Base-by-base conservation (phyloP, 352 stramenopile genomes). In the Saprolegnia parasitica region DNA sequence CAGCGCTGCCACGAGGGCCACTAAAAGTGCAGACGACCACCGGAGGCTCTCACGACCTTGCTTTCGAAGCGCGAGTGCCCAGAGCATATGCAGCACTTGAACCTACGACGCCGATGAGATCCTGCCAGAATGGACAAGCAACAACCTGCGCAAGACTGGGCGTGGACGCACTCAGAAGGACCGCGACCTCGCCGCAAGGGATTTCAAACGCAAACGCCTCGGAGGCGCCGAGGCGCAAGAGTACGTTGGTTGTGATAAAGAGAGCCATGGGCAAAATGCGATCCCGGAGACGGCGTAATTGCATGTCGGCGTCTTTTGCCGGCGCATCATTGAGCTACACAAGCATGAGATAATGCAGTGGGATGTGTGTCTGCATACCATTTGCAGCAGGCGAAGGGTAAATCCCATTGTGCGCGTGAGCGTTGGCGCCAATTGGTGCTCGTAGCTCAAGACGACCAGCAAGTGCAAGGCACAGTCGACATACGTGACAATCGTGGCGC, bases 131-230 rank as follows among this genome's bases (percentile, higher is more conserved):
- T n/a, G n/a, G n/a, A n/a, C n/a, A n/a, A n/a, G n/a, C 20, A 16
- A 60, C 20, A 35, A 60, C 52, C 35, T 60, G 24, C 11, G 20
- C 20, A 11, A n/a, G 3, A 11, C 24, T 60, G 1, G 52, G 24
- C 4, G 24, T 16, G 3, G 13, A 2, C 20, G 35, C 16, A 9
- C n/a, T 37, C 5, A 67, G 32, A 1, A 58, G 35, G 6, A 39
- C 3, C 5, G 46, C 49, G 4, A 67, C 10, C 15, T 67, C 61
- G 40, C 35, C 42, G 2, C 26, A n/a, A 15, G 61, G 61, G 3
- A 67, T 15, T 10, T 67, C 32, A 20, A 67, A 67, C 16, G 18
- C 21, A 50, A 67, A 67, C 9, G 56, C 13, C 4, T 67, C 61
- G 16, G 21, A 16, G 1, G 46, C 9, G 1, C 21, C 15, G 32